Evolutionary conservation across 441 rosid genomes (phyloP), one percentile per base, ranked within the genome.

Genomic region (Erysimum cheiri): DNA sequence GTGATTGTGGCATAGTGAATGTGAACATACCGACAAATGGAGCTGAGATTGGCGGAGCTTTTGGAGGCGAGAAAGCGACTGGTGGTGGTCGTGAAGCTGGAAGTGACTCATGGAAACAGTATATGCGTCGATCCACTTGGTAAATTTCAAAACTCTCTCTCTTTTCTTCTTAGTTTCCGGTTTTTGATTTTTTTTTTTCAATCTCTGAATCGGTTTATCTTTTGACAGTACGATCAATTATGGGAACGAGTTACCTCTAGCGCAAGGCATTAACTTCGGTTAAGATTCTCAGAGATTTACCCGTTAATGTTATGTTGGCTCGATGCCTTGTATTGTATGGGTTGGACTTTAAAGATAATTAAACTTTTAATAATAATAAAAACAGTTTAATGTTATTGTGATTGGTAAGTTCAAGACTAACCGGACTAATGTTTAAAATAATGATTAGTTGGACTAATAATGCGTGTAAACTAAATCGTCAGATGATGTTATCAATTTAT

Each of bases 1-100:
- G 99, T 80, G 99, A 95, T 52, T 85, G 93, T 60, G 98, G 99
- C 6, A 95, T 92, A 29, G 98, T 95, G 74, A 92, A 92, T 67
- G 96, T 95, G 67, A 95, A 95, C 69, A 90, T 92, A 75, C 98
- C 99, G 15, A 95, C 99, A 22, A 95, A 90, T 67, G 99, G 99
- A 61, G 99, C 99, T 57, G 98, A 94, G 84, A 94, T 94, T 9
- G 99, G 99, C 8, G 98, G 99, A 60, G 98, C 98, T 48, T 92
- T 94, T 53, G 98, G 99, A 3, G 99, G 99, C 0, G 98, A 94
- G 78, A 94, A 92, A 77, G 98, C 95, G 12, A 95, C 99, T 2
- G 96, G 98, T 4, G 98, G 97, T 63, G 97, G 99, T 49, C 92
- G 95, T 69, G 99, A 90, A 84, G 98, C 96, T 19, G 99, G 99